phyloP scores from a whole-genome alignment of 345 rosid species.

The Aquilaria sinensis region DNA sequence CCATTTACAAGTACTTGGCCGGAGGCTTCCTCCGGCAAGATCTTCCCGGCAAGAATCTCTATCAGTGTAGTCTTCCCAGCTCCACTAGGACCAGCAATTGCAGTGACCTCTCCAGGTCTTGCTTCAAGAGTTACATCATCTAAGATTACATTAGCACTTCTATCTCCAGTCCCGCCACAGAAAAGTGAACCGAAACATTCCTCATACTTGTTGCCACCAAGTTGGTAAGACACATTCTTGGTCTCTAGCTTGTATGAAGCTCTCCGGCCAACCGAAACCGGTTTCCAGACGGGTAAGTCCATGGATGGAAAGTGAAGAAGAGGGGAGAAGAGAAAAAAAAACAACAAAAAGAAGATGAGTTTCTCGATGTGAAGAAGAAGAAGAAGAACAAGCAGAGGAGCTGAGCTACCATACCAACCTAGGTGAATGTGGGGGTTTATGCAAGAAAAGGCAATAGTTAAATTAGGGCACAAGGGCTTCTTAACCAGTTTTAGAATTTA shows the following conservation, averaged over 20 bases:
- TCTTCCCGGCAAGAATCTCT: constrained; percentile 77
- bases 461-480: constrained; percentile 5
- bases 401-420: constrained; percentile 83
- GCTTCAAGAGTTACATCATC: constrained; percentile 64
- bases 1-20: constrained; percentile 66
- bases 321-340: constrained; percentile 14
- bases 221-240: constrained; percentile 45
- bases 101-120: constrained; percentile 58
- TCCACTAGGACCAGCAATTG: constrained; percentile 89
- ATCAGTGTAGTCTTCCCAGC: constrained; percentile 90
- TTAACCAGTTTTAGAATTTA: not conserved
- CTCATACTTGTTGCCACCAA: constrained; percentile 38
- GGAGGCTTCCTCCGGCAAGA: constrained; percentile 29
- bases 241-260: constrained; percentile 48
- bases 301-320: constrained; percentile 23
- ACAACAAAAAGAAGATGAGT: constrained; percentile 9
- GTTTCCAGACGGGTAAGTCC: constrained; percentile 63
- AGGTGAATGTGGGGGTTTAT: constrained; percentile 17
- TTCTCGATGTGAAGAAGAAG: constrained; percentile 15
- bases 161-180: constrained; percentile 18
- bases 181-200: constrained; percentile 18
- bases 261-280: constrained; percentile 31
- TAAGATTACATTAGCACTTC: constrained; percentile 36
- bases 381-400: constrained; percentile 35
- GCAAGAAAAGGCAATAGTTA: constrained; percentile 4